phyloP scores from a whole-genome alignment of 371 early-diverging fungal genomes.

The Apophysomyces ossiformis region DNA sequence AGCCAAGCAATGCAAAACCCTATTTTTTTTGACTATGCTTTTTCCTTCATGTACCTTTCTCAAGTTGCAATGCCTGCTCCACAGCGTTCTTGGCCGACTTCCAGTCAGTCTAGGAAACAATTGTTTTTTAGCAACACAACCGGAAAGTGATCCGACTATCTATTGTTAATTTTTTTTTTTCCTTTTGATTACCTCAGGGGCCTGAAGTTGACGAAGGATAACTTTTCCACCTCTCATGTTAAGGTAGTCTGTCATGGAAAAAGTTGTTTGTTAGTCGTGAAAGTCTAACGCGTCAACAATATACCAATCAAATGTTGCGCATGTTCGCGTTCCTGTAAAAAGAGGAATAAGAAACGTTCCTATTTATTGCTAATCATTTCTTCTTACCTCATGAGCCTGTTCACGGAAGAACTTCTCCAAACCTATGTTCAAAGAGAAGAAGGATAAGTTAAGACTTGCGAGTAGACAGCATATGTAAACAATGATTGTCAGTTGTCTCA shows the following conservation, averaged over 20 bases:
- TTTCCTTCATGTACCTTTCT: slow-evolving; percentile 49
- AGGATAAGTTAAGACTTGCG: neutral
- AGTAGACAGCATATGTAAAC: neutral
- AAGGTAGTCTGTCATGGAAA: slow-evolving; percentile 43
- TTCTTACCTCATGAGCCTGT: slow-evolving; percentile 52
- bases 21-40: no score
- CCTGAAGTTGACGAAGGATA: slow-evolving; percentile 51
- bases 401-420: slow-evolving; percentile 65
- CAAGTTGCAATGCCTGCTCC: slow-evolving; percentile 70
- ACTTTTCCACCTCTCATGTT: slow-evolving; percentile 64
- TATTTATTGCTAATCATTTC: neutral
- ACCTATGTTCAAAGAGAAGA: slow-evolving; percentile 22
- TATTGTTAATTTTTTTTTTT: neutral
- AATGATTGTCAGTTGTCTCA: slow-evolving; percentile 12
- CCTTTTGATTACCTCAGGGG: slow-evolving; percentile 43
- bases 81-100: slow-evolving; percentile 68
- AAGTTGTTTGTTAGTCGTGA: no score
- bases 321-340: slow-evolving; percentile 59
- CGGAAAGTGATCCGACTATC: neutral
- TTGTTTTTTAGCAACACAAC: neutral
- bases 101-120: slow-evolving; percentile 53
- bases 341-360: neutral
- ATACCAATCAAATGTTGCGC: slow-evolving; percentile 58
- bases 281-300: neutral
- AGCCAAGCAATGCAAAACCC: no score